phyloP scores from a whole-genome alignment of 345 rosid species.

The Moricandia moricandioides region DNA sequence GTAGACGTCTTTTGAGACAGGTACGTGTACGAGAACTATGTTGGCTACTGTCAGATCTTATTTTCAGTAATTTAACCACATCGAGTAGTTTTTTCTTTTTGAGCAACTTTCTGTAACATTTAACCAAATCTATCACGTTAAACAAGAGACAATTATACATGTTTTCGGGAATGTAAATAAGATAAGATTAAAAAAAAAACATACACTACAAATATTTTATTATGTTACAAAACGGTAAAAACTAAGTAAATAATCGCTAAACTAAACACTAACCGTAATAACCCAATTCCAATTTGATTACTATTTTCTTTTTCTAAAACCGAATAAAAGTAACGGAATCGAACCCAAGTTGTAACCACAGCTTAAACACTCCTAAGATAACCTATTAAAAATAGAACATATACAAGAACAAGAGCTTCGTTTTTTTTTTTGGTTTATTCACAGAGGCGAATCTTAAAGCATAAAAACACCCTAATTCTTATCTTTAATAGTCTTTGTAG shows the following conservation, averaged over 20 bases:
- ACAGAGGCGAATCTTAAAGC: conserved; percentile 28
- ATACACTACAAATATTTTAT: not conserved
- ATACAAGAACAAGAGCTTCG: conserved; percentile 2
- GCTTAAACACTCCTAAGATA: not conserved
- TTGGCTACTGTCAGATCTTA: not conserved
- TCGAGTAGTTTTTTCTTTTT: not conserved
- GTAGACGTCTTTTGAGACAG: not conserved
- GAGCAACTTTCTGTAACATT: not conserved
- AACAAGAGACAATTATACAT: not conserved
- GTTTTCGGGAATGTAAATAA: not conserved
- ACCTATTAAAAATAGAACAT: conserved; percentile 6
- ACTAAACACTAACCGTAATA: not conserved
- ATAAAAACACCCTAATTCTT: conserved; percentile 8
- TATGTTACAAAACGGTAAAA: conserved; percentile 2
- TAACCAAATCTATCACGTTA: not conserved
- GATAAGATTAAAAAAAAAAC: not conserved
- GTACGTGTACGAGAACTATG: not conserved
- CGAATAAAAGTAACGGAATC: not conserved
- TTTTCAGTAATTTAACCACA: not conserved
- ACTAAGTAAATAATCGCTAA: not conserved
- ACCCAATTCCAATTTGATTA: conserved; percentile 11
- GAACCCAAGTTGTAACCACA: conserved; percentile 10
- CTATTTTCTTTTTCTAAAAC: not conserved
- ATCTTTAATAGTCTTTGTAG: conserved; percentile 24
- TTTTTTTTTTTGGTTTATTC: conserved; percentile 2